Conservation (phyloP, 1,284 basidiomycete genomes). For the Fistulinella staudtii region DNA sequence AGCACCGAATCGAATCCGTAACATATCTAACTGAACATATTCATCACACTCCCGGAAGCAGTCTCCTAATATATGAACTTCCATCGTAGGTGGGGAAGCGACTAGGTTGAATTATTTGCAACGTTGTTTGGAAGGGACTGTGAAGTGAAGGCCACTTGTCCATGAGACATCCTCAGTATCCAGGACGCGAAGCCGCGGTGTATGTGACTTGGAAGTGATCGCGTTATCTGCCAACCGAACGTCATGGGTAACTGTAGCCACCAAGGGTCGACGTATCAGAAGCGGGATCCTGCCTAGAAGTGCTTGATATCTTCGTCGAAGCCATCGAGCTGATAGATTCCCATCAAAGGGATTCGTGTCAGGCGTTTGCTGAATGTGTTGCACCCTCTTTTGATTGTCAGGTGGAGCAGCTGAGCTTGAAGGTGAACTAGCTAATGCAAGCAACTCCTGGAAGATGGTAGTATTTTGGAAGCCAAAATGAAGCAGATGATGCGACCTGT, state of each 20-base stretch:
- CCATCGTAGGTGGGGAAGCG: background rate
- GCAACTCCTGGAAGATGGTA: slow-evolving; percentile 45
- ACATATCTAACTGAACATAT: slow-evolving; percentile 23
- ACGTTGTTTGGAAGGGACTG: background rate
- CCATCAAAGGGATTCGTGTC: slow-evolving; percentile 15
- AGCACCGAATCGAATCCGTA: slow-evolving; percentile 29
- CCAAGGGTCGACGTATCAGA: slow-evolving; percentile 37
- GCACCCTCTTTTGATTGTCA: slow-evolving; percentile 3
- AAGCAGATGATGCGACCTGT: slow-evolving; percentile 22
- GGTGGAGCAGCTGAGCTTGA: no score
- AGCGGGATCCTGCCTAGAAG: slow-evolving; percentile 57
- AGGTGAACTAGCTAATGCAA: slow-evolving; percentile 43
- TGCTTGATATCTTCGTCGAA: slow-evolving; percentile 62
- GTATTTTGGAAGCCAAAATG: slow-evolving; percentile 43
- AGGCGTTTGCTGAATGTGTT: background rate
- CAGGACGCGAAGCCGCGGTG: slow-evolving; percentile 23
- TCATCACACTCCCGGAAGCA: slow-evolving; percentile 2
- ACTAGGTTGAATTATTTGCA: slow-evolving; percentile 5
- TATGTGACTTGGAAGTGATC: slow-evolving; percentile 15
- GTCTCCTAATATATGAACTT: background rate
- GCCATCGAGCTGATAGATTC: slow-evolving; percentile 50
- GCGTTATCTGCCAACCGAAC: slow-evolving; percentile 34
- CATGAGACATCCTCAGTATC: slow-evolving; percentile 35
- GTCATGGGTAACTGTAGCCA: slow-evolving; percentile 19
- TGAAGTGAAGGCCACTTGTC: slow-evolving; percentile 24